phyloP scores from a whole-genome alignment of 495 filamentous ascomycete species.

The Penicillium roqueforti region DNA sequence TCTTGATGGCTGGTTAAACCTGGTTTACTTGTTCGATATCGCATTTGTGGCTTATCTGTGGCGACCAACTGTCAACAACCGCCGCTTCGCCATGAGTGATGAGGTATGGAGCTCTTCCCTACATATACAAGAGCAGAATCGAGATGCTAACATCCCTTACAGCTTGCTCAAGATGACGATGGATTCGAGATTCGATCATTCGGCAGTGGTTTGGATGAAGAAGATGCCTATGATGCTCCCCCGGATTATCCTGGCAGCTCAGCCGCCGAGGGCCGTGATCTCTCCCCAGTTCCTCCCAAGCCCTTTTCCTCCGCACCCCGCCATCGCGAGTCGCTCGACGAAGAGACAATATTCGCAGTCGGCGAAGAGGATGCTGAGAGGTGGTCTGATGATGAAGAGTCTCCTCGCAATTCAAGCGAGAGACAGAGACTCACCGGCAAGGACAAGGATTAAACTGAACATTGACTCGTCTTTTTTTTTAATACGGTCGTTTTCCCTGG shows the following conservation, averaged over 20 bases:
- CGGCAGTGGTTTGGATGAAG: conserved; percentile 74
- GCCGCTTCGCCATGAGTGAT: conserved; percentile 97
- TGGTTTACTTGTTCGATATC: conserved; percentile 93
- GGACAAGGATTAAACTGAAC: conserved; percentile 12
- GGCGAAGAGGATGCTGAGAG: conserved; percentile 75
- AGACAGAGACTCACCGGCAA: conserved; percentile 59
- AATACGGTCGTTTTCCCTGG: not conserved
- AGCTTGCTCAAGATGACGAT: conserved; percentile 97
- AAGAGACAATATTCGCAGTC: conserved; percentile 91
- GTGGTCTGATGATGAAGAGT: conserved; percentile 62
- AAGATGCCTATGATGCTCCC: conserved; percentile 44
- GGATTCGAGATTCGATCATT: conserved; percentile 96
- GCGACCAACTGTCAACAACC: conserved; percentile 94
- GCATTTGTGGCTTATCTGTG: conserved; percentile 93
- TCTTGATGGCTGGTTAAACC: conserved; percentile 93
- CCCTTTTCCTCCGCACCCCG: conserved; percentile 43
- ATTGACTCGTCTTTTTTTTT: not conserved
- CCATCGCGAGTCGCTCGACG: conserved; percentile 70
- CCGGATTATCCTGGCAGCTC: conserved; percentile 33
- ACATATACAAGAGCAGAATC: not conserved
- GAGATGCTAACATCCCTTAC: conserved; percentile 24
- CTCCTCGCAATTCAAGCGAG: conserved; percentile 53
- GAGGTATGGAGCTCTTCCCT: conserved; percentile 52
- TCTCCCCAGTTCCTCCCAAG: conserved; percentile 51
- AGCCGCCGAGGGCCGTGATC: conserved; percentile 30